A percentile compares a stretch with the other conserved stretches of the same genome.
phyloP scores from a whole-genome alignment of 331 rosid species.

The Malus hybrid region DNA sequence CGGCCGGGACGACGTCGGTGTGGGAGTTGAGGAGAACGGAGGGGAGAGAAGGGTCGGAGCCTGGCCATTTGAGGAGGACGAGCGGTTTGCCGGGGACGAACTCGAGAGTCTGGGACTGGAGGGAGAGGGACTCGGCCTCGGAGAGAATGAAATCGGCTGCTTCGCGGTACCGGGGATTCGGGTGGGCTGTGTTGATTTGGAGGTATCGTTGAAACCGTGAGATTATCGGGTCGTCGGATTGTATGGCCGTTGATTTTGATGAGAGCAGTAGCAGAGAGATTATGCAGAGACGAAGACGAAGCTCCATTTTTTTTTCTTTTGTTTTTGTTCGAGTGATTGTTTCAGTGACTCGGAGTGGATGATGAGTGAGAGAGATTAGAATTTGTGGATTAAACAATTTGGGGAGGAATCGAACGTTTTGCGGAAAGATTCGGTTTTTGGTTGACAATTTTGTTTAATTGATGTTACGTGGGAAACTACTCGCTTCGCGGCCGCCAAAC shows the following conservation, averaged over 20 bases:
- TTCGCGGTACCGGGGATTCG: conserved; percentile 55
- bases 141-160: conserved; percentile 47
- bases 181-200: conserved; percentile 75
- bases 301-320: neutral
- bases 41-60: conserved; percentile 51
- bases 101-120: conserved; percentile 55
- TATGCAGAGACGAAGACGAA: neutral
- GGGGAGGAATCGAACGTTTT: no score
- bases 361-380: neutral
- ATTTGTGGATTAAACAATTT: no score
- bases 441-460: no score
- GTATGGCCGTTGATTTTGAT: neutral
- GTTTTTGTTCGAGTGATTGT: neutral
- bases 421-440: no score
- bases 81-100: conserved; percentile 58
- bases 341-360: neutral
- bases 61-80: conserved; percentile 77
- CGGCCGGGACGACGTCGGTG: conserved; percentile 85
- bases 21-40: conserved; percentile 86
- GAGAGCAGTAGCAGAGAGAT: neutral
- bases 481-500: no score
- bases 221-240: conserved; percentile 18
- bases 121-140: conserved; percentile 56
- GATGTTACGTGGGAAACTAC: no score
- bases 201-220: conserved; percentile 75